Evolutionary conservation across 805 yeast genomes (phyloP).

Genomic region (Lipomyces yamadae): DNA sequence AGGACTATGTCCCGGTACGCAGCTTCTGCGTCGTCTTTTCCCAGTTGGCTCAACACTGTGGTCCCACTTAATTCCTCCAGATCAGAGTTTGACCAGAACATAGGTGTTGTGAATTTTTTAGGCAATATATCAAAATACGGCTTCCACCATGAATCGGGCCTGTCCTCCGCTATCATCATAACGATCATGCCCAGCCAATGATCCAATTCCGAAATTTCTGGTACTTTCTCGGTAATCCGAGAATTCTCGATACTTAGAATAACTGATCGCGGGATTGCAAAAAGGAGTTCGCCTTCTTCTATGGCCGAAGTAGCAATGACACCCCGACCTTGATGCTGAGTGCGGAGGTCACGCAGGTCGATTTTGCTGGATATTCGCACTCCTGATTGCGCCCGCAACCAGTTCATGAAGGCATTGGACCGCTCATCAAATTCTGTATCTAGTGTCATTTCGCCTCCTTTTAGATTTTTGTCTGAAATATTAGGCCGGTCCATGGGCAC

Average conservation of each 20-base stretch:
- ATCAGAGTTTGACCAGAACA: conserved; percentile 81
- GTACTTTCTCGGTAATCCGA: conserved; percentile 37
- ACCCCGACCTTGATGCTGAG: conserved; percentile 74
- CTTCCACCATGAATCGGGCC: conserved; percentile 63
- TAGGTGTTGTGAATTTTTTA: conserved; percentile 61
- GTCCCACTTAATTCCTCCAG: conserved; percentile 67
- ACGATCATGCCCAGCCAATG: conserved; percentile 84
- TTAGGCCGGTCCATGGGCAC: neutral
- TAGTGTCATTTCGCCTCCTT: neutral
- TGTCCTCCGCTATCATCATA: conserved; percentile 65
- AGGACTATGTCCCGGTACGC: conserved; percentile 58
- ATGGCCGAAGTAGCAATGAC: conserved; percentile 69
- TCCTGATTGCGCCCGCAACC: conserved; percentile 31
- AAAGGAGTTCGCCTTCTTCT: conserved; percentile 63
- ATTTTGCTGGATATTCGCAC: conserved; percentile 59
- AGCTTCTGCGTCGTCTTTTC: conserved; percentile 65
- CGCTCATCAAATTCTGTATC: conserved; percentile 10
- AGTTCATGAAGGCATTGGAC: conserved; percentile 24
- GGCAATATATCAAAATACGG: conserved; percentile 78
- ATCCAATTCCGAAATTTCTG: conserved; percentile 45
- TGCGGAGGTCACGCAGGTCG: conserved; percentile 63
- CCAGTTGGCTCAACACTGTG: conserved; percentile 68
- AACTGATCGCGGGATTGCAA: conserved; percentile 66
- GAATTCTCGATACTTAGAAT: conserved; percentile 65
- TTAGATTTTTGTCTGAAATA: neutral